Evolutionary conservation across 441 rosid species (phyloP), one percentile per base, ranked within the genome.

Genomic region (Omphalea diandra): DNA sequence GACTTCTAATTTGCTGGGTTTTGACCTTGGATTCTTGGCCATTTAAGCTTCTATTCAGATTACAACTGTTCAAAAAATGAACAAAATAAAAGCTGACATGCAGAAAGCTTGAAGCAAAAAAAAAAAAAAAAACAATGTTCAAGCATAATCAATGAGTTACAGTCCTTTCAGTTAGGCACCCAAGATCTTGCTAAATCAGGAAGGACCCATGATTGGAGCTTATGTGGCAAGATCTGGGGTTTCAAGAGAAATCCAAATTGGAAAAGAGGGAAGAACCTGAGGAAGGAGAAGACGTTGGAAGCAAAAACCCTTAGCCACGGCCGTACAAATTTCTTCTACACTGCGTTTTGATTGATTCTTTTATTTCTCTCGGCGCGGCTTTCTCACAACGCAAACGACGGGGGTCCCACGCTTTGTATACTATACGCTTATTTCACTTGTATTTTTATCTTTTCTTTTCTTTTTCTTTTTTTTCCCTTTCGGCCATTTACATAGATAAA

Each of bases 1-100:
- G 18, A 92, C 98, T 3, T 90, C 77, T 27, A 90, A 62, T 77
- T 70, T 90, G 58, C 80, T 67, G 22, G 88, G 94, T 60, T 77
- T 83, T 32, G 85, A 68, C 70, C 74, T 79, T 17, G 88, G 80
- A 62, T 81, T 84, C 67, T 71, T 80, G 33, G 84, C 91, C 98
- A 86, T 90, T 32, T 72, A 74, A 84, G 65, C 76, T 67, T 52
- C 59, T 7, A 33, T n/a, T 3, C 24, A n/a, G 56, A 59, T 40
- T 29, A 77, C 55, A 67, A 66, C 85, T 79, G 80, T n/a, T n/a
- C 75, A 73, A 66, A 20, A 9, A 41, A 22, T 17, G 22, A 17
- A n/a, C 2, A 49, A 52, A 61, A 2, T 31, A 68, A 40, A 7
- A 64, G 32, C 58, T 12, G 9, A 66, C 49, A 27, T 0, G n/a